These are phyloP conservation scores for Pichia rugopelliculosa DNA, from an alignment of 805 yeast genomes.

Conservation along the genomic window DNA sequence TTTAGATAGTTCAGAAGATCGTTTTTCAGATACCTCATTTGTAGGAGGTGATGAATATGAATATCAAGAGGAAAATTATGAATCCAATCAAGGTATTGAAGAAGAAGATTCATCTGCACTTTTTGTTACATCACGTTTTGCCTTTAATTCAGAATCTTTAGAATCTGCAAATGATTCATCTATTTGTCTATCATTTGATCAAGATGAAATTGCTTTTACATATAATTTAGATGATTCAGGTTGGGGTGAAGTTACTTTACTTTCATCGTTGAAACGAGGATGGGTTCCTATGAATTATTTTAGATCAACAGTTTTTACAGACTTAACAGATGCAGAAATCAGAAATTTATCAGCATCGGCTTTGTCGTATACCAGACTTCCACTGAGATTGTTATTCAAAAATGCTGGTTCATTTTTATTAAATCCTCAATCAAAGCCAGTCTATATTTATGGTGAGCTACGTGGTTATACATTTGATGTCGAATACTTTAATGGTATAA, in stretches of 20 bases:
- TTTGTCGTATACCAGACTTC: slow-evolving; percentile 38
- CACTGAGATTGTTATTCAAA: slow-evolving; percentile 47
- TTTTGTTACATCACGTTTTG: slow-evolving; percentile 30
- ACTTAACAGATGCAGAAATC: slow-evolving; percentile 12
- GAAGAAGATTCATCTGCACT: slow-evolving; percentile 30
- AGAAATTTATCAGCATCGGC: slow-evolving; percentile 14
- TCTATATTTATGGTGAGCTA: slow-evolving; percentile 28
- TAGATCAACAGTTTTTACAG: slow-evolving; percentile 30
- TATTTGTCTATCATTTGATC: slow-evolving; percentile 65
- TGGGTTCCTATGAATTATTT: slow-evolving; percentile 87
- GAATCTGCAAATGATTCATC: slow-evolving; percentile 62
- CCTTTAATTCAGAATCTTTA: slow-evolving; percentile 36
- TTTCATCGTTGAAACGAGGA: slow-evolving; percentile 58
- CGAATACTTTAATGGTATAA: slow-evolving; percentile 50
- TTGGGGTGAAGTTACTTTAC: slow-evolving; percentile 78
- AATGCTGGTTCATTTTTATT: slow-evolving; percentile 60
- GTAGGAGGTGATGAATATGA: neutral
- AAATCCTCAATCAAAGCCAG: slow-evolving; percentile 49
- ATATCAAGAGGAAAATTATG: neutral
- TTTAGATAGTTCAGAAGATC: neutral
- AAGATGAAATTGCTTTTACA: slow-evolving; percentile 66
- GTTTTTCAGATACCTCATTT: neutral
- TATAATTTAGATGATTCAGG: slow-evolving; percentile 76
- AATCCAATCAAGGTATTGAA: no score
- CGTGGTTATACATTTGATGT: slow-evolving; percentile 47